Percentiles rank a stretch among this genome's conserved stretches.
Evolutionary conservation across 441 rosid species (phyloP).

Genomic region (Metrosideros polymorpha): DNA sequence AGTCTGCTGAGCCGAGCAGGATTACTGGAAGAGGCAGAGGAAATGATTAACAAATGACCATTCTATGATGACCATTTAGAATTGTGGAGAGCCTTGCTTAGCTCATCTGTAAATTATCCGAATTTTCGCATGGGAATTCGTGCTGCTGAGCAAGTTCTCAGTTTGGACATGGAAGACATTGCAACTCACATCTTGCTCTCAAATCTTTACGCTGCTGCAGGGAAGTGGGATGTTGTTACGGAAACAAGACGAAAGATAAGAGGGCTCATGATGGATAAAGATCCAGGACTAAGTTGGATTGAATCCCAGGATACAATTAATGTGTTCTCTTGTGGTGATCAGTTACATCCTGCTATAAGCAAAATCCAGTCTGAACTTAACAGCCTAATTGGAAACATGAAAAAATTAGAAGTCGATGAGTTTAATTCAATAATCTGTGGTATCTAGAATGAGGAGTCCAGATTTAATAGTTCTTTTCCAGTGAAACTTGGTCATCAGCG

Average conservation of each 20-base stretch:
- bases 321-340: conserved; percentile 56
- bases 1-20: conserved; percentile 75
- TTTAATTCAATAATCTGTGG: background rate
- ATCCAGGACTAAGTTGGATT: conserved; percentile 88
- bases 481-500: background rate
- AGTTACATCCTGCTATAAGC: conserved; percentile 23
- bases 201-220: conserved; percentile 59
- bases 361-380: conserved; percentile 38
- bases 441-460: background rate
- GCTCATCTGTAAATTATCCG: conserved; percentile 49
- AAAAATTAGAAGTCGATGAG: conserved; percentile 9
- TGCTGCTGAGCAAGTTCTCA: conserved; percentile 56
- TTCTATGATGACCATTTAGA: conserved; percentile 26
- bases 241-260: conserved; percentile 57
- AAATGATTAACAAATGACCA: conserved; percentile 37
- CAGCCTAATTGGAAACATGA: conserved; percentile 43
- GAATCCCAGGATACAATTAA: conserved; percentile 42
- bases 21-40: conserved; percentile 46
- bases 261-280: conserved; percentile 43
- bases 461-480: background rate
- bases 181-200: conserved; percentile 58
- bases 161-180: conserved; percentile 46
- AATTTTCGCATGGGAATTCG: conserved; percentile 43
- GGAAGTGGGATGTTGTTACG: conserved; percentile 60
- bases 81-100: conserved; percentile 80